Conservation (phyloP, 1,284 basidiomycete species). For the Rugosomyces carneus region DNA sequence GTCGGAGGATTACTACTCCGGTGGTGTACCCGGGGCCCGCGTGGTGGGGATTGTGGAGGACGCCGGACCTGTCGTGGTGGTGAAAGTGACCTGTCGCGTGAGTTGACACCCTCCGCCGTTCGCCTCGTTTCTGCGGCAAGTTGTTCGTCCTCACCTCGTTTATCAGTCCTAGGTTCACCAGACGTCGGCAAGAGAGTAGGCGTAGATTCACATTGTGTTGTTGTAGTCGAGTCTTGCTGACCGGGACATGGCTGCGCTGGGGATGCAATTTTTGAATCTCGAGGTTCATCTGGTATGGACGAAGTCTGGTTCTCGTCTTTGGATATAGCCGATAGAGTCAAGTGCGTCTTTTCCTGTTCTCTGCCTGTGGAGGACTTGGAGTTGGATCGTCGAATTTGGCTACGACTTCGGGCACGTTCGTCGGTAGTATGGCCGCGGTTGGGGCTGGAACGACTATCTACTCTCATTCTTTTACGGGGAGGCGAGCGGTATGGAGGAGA, state of each 20-base stretch:
- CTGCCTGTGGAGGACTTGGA: constrained; percentile 11
- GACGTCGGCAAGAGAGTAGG: background rate
- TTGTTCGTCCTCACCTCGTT: background rate
- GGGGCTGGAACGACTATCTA: constrained; percentile 31
- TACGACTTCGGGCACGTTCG: constrained; percentile 13
- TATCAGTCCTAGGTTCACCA: constrained; percentile 3
- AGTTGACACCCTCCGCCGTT: constrained; percentile 3
- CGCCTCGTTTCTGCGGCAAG: constrained; percentile 6
- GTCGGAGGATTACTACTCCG: constrained; percentile 14
- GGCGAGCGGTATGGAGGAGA: constrained; percentile 9
- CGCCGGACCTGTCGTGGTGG: constrained; percentile 20
- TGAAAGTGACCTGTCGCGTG: constrained; percentile 15
- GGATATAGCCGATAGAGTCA: background rate
- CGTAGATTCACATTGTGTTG: background rate
- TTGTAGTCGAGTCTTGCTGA: background rate
- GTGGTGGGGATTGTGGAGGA: constrained; percentile 27
- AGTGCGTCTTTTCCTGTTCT: constrained; percentile 1
- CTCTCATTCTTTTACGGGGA: constrained; percentile 24
- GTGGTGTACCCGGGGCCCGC: constrained; percentile 33
- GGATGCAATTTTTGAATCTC: background rate
- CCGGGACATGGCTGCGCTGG: background rate
- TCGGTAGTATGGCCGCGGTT: constrained; percentile 12
- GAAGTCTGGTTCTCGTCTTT: background rate
- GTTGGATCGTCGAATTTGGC: constrained; percentile 5
- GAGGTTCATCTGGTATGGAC: background rate